Percentiles rank a stretch among this genome's conserved stretches.
Conservation (phyloP, 108 stramenopile species). For the Cyclotella kingstonii region DNA sequence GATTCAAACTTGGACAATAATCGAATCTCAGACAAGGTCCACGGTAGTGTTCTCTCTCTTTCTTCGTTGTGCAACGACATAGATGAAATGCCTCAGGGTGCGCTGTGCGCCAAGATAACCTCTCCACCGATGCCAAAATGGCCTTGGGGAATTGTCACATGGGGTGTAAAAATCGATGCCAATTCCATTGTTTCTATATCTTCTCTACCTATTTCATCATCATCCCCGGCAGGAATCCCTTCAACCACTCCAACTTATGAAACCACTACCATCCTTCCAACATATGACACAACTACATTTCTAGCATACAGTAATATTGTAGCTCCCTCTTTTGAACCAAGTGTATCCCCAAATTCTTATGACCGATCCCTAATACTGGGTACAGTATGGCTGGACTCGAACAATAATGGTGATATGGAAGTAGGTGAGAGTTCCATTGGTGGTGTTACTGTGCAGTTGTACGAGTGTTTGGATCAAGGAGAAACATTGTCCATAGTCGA, state of each 20-base stretch:
- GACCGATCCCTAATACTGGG: slow-evolving; percentile 17
- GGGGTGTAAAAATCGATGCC: slow-evolving; percentile 36
- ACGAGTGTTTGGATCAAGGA: slow-evolving; percentile 1
- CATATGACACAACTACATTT: neutral
- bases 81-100: neutral
- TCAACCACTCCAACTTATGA: neutral
- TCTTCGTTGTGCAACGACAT: neutral
- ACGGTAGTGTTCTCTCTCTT: slow-evolving; percentile 8
- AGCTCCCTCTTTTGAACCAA: neutral
- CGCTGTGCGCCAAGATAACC: slow-evolving; percentile 14
- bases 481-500: neutral
- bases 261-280: slow-evolving; percentile 5
- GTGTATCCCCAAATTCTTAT: neutral
- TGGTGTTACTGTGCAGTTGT: slow-evolving; percentile 24
- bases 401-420: slow-evolving; percentile 22
- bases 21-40: slow-evolving; percentile 16
- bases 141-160: slow-evolving; percentile 39
- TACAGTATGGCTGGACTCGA: slow-evolving; percentile 30
- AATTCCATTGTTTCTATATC: slow-evolving; percentile 58
- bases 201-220: slow-evolving; percentile 61
- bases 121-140: slow-evolving; percentile 13
- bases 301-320: neutral
- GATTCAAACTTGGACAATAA: slow-evolving; percentile 42
- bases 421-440: slow-evolving; percentile 12
- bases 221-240: neutral